phyloP scores from a whole-genome alignment of 257 asterid species.

The Craterostigma plantagineum region DNA sequence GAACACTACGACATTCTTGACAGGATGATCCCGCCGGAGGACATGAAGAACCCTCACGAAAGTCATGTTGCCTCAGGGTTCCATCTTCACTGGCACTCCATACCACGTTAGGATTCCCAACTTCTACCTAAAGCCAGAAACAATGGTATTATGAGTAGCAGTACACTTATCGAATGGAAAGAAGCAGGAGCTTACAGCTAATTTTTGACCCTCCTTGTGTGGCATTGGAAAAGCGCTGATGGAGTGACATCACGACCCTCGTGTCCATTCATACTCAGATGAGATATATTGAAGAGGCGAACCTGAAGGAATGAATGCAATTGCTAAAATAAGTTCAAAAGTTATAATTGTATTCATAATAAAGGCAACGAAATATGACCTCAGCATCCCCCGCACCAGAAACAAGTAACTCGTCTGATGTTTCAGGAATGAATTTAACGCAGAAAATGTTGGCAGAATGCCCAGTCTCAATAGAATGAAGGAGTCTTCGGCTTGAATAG shows the following conservation, averaged over 20 bases:
- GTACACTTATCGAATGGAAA: conserved; percentile 8
- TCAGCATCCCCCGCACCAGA: conserved; percentile 99
- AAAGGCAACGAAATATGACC: conserved; percentile 19
- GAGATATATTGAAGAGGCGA: conserved; percentile 77
- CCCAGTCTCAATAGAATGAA: conserved; percentile 86
- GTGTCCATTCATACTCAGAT: conserved; percentile 27
- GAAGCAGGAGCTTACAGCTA: conserved; percentile 56
- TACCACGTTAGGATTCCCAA: conserved; percentile 88
- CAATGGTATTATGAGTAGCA: conserved; percentile 8
- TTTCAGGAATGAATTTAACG: conserved; percentile 87
- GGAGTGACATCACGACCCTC: conserved; percentile 42
- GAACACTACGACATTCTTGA: conserved; percentile 87
- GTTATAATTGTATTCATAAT: not conserved
- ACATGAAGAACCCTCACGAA: conserved; percentile 92
- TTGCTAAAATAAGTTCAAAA: conserved; percentile 4
- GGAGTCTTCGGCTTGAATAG: conserved; percentile 45
- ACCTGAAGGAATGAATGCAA: conserved; percentile 36
- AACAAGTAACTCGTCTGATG: conserved; percentile 79
- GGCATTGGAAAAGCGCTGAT: conserved; percentile 69
- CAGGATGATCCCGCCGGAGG: conserved; percentile 91
- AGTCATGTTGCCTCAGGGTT: conserved; percentile 92
- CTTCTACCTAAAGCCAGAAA: conserved; percentile 52
- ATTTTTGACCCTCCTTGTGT: conserved; percentile 80
- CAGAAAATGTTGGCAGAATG: conserved; percentile 92
- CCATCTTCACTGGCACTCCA: conserved; percentile 99